A percentile compares a stretch with the other conserved stretches of the same genome.
Conservation (phyloP, 148 eudicot species). For the Tetragonia tetragonoides region DNA sequence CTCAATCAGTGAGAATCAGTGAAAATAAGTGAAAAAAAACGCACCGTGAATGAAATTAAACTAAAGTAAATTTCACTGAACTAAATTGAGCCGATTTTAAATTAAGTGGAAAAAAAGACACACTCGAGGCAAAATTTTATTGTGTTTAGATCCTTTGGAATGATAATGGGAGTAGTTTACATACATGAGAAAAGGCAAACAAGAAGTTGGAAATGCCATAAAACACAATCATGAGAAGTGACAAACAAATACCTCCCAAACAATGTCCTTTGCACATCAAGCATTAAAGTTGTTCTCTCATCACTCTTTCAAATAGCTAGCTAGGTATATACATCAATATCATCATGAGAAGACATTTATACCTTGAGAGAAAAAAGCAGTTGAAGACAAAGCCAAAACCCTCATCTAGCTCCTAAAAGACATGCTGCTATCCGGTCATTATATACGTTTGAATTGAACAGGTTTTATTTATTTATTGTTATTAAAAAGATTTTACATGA, state of each 20-base stretch:
- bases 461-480: neutral
- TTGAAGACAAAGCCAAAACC: constrained; percentile 18
- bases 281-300: constrained; percentile 6
- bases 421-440: neutral
- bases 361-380: neutral
- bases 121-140: too few species aligned
- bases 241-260: constrained; percentile 10
- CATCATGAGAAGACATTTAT: constrained; percentile 8
- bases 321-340: neutral
- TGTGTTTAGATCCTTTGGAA: too few species aligned
- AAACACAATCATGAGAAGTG: constrained; percentile 6
- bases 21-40: too few species aligned
- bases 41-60: too few species aligned
- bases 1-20: too few species aligned
- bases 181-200: neutral
- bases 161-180: too few species aligned
- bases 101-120: too few species aligned
- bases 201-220: neutral
- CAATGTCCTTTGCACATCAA: constrained; percentile 8
- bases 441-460: neutral
- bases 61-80: too few species aligned
- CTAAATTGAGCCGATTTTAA: too few species aligned
- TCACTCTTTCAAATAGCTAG: too few species aligned
- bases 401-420: neutral
- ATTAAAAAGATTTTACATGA: neutral